A percentile compares a stretch with the other conserved stretches of the same genome.
These are phyloP conservation scores for Auricularia auricula-judae DNA, from an alignment of 768 basidiomycete genomes.

Conservation along the genomic window DNA sequence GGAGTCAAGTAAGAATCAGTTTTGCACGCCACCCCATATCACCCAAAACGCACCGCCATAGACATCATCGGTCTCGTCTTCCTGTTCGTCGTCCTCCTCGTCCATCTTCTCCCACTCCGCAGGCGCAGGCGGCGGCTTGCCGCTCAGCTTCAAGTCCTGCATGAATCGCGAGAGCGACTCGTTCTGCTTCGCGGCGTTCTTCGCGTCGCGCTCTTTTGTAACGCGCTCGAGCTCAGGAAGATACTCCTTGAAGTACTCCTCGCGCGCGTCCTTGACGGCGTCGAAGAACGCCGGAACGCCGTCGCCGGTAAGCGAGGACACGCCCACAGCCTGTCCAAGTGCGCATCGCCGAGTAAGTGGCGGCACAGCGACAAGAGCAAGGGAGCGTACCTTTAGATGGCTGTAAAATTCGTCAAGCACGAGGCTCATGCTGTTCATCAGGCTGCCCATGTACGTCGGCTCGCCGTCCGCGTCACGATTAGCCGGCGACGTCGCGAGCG, in stretches of 20 bases:
- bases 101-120: constrained; percentile 54
- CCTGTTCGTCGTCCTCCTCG: constrained; percentile 39
- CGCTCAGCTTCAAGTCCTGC: constrained; percentile 71
- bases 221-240: constrained; percentile 79
- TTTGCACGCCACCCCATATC: constrained; percentile 6
- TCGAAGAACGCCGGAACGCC: constrained; percentile 88
- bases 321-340: constrained; percentile 73
- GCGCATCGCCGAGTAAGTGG: background rate
- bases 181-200: constrained; percentile 53
- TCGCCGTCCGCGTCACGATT: constrained; percentile 74
- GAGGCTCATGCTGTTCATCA: constrained; percentile 99
- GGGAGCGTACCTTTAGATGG: constrained; percentile 63
- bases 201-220: constrained; percentile 35
- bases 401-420: constrained; percentile 98
- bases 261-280: constrained; percentile 77
- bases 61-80: constrained; percentile 43
- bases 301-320: constrained; percentile 91
- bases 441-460: constrained; percentile 93
- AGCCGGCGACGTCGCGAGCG: constrained; percentile 52
- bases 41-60: constrained; percentile 12
- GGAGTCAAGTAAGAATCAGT: background rate
- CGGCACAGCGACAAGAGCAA: background rate
- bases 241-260: constrained; percentile 87
- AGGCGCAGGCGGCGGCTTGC: constrained; percentile 46
- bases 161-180: constrained; percentile 71